Percentiles rank a stretch among this genome's conserved stretches.
Evolutionary conservation across 139 green algal species (phyloP).

Genomic region (Dunaliella primolecta): DNA sequence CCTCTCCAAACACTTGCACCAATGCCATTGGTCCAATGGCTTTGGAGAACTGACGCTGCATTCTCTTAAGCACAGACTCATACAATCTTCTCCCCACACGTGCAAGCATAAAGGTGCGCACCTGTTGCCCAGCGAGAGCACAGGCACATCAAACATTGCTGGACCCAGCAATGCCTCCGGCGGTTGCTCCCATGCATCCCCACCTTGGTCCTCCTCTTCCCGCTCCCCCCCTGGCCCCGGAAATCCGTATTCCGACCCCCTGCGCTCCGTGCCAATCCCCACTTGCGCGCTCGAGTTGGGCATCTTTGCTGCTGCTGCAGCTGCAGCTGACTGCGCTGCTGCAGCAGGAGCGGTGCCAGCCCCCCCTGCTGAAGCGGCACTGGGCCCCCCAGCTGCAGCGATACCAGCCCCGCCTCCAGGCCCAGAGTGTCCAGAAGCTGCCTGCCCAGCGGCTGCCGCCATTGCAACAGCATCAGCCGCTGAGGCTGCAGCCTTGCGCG

Average conservation of each 20-base stretch:
- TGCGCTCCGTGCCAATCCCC: not conserved
- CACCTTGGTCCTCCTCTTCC: not conserved
- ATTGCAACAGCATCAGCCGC: too few relatives aligned
- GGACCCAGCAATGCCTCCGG: not conserved
- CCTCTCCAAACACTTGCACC: too few relatives aligned
- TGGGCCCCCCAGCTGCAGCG: not conserved
- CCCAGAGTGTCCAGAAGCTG: not conserved
- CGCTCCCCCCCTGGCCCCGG: not conserved
- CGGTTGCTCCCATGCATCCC: not conserved
- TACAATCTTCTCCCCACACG: too few relatives aligned
- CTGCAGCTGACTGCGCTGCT: not conserved
- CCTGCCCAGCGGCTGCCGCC: not conserved
- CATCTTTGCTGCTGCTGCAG: not conserved
- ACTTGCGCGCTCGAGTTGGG: not conserved
- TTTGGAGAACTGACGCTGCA: too few relatives aligned
- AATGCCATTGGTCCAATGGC: too few relatives aligned
- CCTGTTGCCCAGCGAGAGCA: not conserved
- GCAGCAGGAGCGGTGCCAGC: not conserved
- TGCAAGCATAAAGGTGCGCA: not conserved
- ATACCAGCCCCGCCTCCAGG: not conserved
- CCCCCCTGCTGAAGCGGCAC: not conserved
- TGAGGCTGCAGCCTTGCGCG: too few relatives aligned
- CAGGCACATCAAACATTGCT: not conserved
- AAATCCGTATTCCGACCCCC: not conserved
- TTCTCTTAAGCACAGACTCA: too few relatives aligned